phyloP scores from a whole-genome alignment of 176 grass and related monocot species.

The Cenchrus americanus region DNA sequence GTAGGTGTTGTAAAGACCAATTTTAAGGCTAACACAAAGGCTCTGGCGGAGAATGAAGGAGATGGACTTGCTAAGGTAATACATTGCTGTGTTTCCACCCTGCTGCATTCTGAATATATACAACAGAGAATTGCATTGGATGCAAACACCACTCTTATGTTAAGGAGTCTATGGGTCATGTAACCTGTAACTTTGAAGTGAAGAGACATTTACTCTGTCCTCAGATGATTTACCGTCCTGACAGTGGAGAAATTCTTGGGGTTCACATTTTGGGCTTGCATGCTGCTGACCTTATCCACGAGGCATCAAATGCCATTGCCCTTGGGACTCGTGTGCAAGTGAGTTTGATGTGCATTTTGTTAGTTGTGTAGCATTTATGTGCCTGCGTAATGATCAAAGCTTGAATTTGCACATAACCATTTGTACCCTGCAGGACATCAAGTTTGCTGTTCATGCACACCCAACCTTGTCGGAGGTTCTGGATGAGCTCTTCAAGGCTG shows the following conservation, averaged over 20 bases:
- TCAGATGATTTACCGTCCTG: conserved; percentile 86
- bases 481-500: conserved; percentile 83
- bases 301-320: conserved; percentile 94
- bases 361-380: background rate
- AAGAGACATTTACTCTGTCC: background rate
- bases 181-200: conserved; percentile 18
- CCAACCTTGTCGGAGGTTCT: conserved; percentile 89
- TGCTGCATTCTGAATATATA: conserved; percentile 3
- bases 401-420: background rate
- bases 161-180: background rate
- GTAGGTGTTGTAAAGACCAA: conserved; percentile 91
- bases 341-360: conserved; percentile 8
- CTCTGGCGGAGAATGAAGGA: conserved; percentile 96
- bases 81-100: conserved; percentile 7
- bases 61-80: conserved; percentile 93
- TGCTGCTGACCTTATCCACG: conserved; percentile 91
- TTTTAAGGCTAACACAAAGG: conserved; percentile 99
- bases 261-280: conserved; percentile 98
- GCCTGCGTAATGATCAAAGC: background rate
- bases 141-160: background rate
- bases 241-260: conserved; percentile 92
- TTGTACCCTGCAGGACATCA: conserved; percentile 57
- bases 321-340: conserved; percentile 85
- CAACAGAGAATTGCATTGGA: background rate
- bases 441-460: conserved; percentile 78